Evolutionary conservation across 805 yeast species (phyloP).

Genomic region (Maudiozyma turicensis): DNA sequence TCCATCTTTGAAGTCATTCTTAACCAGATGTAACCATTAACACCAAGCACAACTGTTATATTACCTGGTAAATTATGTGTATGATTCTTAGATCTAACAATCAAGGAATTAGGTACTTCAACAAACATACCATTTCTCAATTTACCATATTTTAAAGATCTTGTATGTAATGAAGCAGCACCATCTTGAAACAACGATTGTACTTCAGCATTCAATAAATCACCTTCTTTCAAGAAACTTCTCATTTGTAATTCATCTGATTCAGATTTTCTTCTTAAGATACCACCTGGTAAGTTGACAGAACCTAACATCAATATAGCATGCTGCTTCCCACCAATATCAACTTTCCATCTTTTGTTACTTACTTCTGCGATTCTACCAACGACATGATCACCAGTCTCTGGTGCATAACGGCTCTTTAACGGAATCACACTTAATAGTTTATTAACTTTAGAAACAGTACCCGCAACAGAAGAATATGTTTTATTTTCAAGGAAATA

Average conservation of each 20-base stretch:
- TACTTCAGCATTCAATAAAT: slow-evolving; percentile 89
- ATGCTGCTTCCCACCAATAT: slow-evolving; percentile 89
- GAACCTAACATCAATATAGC: slow-evolving; percentile 91
- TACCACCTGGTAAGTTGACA: slow-evolving; percentile 95
- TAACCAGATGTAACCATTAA: slow-evolving; percentile 91
- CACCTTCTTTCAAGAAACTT: slow-evolving; percentile 88
- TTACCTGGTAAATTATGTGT: slow-evolving; percentile 89
- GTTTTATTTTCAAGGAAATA: slow-evolving; percentile 67
- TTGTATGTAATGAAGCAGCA: slow-evolving; percentile 85
- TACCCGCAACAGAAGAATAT: slow-evolving; percentile 88
- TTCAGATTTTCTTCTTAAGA: slow-evolving; percentile 85
- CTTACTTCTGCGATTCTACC: slow-evolving; percentile 95
- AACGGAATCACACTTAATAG: slow-evolving; percentile 78
- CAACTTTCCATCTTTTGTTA: slow-evolving; percentile 91
- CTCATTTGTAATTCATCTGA: slow-evolving; percentile 96
- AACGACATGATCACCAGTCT: slow-evolving; percentile 91
- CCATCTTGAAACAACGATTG: slow-evolving; percentile 87
- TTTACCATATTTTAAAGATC: slow-evolving; percentile 93
- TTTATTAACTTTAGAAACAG: slow-evolving; percentile 75
- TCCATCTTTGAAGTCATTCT: slow-evolving; percentile 47
- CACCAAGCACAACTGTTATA: slow-evolving; percentile 82
- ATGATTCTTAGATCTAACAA: slow-evolving; percentile 81
- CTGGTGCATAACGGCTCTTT: slow-evolving; percentile 82
- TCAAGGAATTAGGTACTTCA: slow-evolving; percentile 70
- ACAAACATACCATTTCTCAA: slow-evolving; percentile 82